phyloP scores from a whole-genome alignment of 2,329 filamentous ascomycete species.

The Aquanectria penicillioides region DNA sequence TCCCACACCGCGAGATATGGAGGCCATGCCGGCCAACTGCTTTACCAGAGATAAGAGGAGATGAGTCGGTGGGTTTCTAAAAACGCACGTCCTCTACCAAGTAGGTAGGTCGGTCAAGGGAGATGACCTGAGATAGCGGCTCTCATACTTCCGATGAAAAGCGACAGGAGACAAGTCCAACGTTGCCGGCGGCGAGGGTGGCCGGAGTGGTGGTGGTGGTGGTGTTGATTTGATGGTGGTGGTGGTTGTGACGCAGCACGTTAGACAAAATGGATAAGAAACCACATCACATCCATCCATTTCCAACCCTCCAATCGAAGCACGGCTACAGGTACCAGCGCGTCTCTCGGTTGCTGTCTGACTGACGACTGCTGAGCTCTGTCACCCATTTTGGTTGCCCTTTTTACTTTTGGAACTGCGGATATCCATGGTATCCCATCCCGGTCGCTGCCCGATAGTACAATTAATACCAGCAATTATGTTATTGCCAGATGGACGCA shows the following conservation, averaged over 20 bases:
- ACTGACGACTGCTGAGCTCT: background rate
- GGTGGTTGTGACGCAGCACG: conserved; percentile 13
- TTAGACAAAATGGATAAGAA: conserved; percentile 26
- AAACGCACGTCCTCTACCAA: conserved; percentile 17
- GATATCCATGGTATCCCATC: conserved; percentile 7
- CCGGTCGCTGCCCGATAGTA: conserved; percentile 1
- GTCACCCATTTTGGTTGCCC: background rate
- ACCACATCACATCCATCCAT: conserved; percentile 19
- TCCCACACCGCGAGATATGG: background rate
- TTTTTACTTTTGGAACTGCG: background rate
- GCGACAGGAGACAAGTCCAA: conserved; percentile 1
- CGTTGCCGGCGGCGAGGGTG: conserved; percentile 17
- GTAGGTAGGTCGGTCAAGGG: conserved; percentile 17
- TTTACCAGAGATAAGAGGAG: conserved; percentile 19
- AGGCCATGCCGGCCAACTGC: background rate
- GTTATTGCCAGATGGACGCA: no score
- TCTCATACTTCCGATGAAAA: background rate
- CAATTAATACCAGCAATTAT: no score
- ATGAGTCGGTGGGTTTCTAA: conserved; percentile 9
- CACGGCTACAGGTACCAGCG: background rate
- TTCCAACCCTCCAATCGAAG: conserved; percentile 6
- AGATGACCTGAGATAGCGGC: conserved; percentile 18
- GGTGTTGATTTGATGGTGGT: conserved; percentile 12
- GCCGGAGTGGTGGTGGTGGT: conserved; percentile 1
- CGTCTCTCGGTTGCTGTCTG: background rate